phyloP scores from a whole-genome alignment of 768 basidiomycete species.

The Rhodotorula toruloides region DNA sequence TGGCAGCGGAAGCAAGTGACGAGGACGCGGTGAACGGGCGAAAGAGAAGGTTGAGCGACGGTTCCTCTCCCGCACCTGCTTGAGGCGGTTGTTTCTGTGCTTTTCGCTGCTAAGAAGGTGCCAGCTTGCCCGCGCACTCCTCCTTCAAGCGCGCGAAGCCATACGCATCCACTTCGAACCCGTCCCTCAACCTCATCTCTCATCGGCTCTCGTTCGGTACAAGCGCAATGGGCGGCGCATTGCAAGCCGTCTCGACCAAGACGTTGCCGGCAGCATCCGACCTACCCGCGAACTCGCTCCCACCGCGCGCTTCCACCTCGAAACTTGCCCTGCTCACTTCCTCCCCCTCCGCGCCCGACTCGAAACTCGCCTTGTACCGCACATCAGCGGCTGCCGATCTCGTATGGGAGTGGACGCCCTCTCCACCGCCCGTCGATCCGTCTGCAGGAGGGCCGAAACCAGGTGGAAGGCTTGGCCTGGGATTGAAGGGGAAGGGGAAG shows the following conservation, averaged over 20 bases:
- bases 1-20: no score
- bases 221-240: not conserved
- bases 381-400: not conserved
- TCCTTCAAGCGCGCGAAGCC: no score
- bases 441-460: no score
- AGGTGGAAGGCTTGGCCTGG: not conserved
- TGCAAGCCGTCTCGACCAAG: not conserved
- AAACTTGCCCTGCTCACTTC: not conserved
- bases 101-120: no score
- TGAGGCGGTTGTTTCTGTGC: no score
- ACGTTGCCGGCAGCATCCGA: not conserved
- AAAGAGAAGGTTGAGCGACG: no score
- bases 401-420: slow-evolving; percentile 7
- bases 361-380: slow-evolving; percentile 6
- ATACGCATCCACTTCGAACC: no score
- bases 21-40: no score
- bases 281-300: not conserved
- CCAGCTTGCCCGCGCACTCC: no score
- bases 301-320: not conserved
- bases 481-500: not conserved
- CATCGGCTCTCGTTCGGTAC: not conserved
- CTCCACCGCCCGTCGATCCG: slow-evolving; percentile 1
- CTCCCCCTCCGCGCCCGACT: not conserved
- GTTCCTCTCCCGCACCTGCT: no score
- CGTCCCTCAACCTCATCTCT: not conserved